Base-by-base conservation (phyloP, 2,329 filamentous ascomycete species). In the Myrmaecium sp. region DNA sequence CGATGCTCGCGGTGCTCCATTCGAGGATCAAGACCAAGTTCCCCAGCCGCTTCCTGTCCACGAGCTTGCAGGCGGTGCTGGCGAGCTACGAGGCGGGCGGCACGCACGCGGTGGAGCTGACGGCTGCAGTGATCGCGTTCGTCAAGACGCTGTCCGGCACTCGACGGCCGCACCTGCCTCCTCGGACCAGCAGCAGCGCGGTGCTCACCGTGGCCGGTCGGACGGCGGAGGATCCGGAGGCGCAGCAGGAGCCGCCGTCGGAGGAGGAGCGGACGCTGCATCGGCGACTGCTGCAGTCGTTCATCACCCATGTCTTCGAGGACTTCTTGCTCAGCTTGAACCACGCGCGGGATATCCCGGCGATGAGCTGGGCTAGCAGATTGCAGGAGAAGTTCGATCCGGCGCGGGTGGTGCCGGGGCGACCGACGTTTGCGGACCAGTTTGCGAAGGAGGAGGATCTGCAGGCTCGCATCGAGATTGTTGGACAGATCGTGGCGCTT, bases 231-330 rank as follows among this genome's bases (percentile, higher is more conserved):
- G 69, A 74, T 39, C 68, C 69, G 1, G 70, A 74, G 44, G 59
- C 44, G 1, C 57, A 64, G 32, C 46, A 42, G 8, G 57, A 59
- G 10, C 40, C 52, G 1, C 52, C 55, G 5, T 56, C 52, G 5
- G 41, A 45, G 5, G 58, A 61, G 18, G 77, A 84, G 45, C 55
- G 55, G 2, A 64, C 60, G 6, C 55, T 83, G 33, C 68, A 75
- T 40, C 58, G 59, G 18, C 69, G 65, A 30, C 55, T 86, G 10
- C 52, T 86, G 14, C 74, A 81, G 42, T 72, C 74, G 2, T 84
- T 89, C 46, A 61, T 81, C n/a, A 81, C 76, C 0, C 77, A 79
- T 43, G 55, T 84, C 11, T 52, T 84, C 7, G 78, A 84, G 44
- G 66, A 74, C 23, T 86, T 81, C 37, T 63, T 80, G 33, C 70